Evolutionary conservation across 257 asterid species (phyloP).

Genomic region (Nemophila menziesii): DNA sequence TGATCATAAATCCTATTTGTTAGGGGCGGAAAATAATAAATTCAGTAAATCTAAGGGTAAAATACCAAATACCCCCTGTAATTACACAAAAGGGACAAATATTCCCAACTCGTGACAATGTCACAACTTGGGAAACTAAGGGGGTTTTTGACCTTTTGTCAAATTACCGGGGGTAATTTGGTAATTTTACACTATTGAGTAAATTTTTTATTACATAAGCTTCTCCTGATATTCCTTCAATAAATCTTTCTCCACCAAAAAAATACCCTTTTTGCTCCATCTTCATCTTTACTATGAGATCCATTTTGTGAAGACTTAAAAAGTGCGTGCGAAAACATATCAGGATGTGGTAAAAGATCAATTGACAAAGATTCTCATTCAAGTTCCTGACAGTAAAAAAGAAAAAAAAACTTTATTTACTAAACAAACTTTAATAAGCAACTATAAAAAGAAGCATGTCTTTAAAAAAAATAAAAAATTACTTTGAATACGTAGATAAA

Average conservation of each 20-base stretch:
- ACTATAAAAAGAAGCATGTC: neutral
- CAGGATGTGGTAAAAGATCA: constrained; percentile 98
- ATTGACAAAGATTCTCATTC: constrained; percentile 89
- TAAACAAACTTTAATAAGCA: neutral
- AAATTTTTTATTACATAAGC: constrained; percentile 56
- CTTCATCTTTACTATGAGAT: constrained; percentile 64
- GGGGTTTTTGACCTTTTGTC: too few relatives aligned
- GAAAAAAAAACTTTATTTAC: constrained; percentile 1
- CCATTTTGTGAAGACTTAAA: constrained; percentile 46
- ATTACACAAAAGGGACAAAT: too few relatives aligned
- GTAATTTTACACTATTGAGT: neutral
- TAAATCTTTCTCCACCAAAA: constrained; percentile 96
- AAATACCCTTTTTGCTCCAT: constrained; percentile 94
- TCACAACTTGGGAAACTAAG: too few relatives aligned
- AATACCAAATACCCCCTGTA: too few relatives aligned
- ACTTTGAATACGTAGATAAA: constrained; percentile 92
- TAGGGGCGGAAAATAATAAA: too few relatives aligned
- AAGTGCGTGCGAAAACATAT: constrained; percentile 72
- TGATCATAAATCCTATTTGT: constrained; percentile 26
- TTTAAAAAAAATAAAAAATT: too few relatives aligned
- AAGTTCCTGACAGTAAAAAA: constrained; percentile 59
- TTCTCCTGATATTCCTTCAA: constrained; percentile 96
- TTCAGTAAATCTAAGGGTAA: too few relatives aligned
- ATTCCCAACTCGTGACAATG: too few relatives aligned
- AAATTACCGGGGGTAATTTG: too few relatives aligned